A percentile compares a stretch with the other conserved stretches of the same genome.
These are phyloP conservation scores for Cyberlindnera veronae DNA, from an alignment of 805 yeast species.

Conservation along the genomic window DNA sequence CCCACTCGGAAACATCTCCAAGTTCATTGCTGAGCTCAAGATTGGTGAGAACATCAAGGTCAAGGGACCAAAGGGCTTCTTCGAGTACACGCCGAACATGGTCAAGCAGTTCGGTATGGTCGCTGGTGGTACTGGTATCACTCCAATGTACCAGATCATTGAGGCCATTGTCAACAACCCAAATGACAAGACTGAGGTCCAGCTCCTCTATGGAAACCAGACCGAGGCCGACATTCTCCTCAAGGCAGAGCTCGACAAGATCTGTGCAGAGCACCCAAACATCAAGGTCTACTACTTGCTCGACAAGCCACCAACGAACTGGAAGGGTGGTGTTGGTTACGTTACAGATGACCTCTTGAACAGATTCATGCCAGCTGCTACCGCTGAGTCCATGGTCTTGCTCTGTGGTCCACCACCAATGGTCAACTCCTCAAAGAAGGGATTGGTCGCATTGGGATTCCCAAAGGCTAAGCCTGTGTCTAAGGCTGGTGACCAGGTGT, in stretches of 20 bases:
- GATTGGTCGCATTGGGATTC: constrained; percentile 69
- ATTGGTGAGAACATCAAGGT: constrained; percentile 78
- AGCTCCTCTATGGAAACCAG: constrained; percentile 78
- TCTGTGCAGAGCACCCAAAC: constrained; percentile 52
- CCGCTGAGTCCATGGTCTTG: constrained; percentile 63
- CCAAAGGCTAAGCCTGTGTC: constrained; percentile 85
- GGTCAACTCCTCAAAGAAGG: constrained; percentile 81
- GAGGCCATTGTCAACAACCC: constrained; percentile 78
- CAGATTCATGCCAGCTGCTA: constrained; percentile 57
- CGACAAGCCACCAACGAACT: constrained; percentile 62
- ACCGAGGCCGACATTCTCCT: constrained; percentile 76
- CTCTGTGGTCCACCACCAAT: constrained; percentile 95
- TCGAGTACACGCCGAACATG: constrained; percentile 79
- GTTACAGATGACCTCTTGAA: constrained; percentile 72
- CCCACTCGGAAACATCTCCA: constrained; percentile 81
- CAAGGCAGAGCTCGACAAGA: constrained; percentile 71
- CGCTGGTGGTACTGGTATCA: constrained; percentile 96
- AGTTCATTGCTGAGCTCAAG: constrained; percentile 62
- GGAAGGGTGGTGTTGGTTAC: constrained; percentile 80
- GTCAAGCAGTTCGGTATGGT: constrained; percentile 76
- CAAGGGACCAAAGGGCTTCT: constrained; percentile 89
- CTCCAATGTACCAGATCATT: constrained; percentile 93
- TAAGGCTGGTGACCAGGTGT: constrained; percentile 86
- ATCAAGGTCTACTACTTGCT: constrained; percentile 71
- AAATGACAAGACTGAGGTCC: constrained; percentile 70